These are phyloP conservation scores for Scopulariopsis brevicaulis DNA, from an alignment of 2,329 filamentous ascomycete species.

Conservation along the genomic window DNA sequence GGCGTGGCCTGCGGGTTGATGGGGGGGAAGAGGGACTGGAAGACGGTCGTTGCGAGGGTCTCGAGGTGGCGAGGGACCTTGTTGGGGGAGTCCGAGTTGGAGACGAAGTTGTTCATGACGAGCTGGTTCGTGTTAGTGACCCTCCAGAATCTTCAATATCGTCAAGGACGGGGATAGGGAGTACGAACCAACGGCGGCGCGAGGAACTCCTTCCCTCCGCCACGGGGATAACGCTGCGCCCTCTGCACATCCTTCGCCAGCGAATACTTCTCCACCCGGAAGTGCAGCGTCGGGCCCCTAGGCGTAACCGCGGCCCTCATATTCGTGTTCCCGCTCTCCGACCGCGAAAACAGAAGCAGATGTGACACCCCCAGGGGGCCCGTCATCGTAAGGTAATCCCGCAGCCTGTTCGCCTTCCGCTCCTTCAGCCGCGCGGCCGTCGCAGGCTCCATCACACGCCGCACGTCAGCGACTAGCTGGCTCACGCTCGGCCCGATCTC, in stretches of 20 bases:
- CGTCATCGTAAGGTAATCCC: slow-evolving; percentile 92
- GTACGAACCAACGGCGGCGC: slow-evolving; percentile 63
- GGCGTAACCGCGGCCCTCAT: slow-evolving; percentile 79
- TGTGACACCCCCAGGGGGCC: slow-evolving; percentile 90
- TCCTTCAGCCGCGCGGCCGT: slow-evolving; percentile 86
- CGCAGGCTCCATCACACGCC: slow-evolving; percentile 89
- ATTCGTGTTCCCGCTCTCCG: slow-evolving; percentile 83
- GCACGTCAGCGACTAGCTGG: slow-evolving; percentile 84
- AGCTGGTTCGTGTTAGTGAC: slow-evolving; percentile 33
- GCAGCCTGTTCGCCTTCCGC: slow-evolving; percentile 73
- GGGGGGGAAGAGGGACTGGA: slow-evolving; percentile 90
- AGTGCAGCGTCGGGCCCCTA: slow-evolving; percentile 84
- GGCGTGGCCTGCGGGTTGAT: slow-evolving; percentile 89
- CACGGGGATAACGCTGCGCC: slow-evolving; percentile 71
- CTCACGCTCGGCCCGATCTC: slow-evolving; percentile 86
- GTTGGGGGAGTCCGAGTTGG: slow-evolving; percentile 38
- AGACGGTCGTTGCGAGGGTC: slow-evolving; percentile 82
- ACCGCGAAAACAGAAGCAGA: slow-evolving; percentile 85
- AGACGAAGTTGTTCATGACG: slow-evolving; percentile 93
- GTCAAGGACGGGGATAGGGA: not conserved
- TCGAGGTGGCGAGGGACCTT: slow-evolving; percentile 91
- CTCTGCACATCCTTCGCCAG: slow-evolving; percentile 82
- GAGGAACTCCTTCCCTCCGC: slow-evolving; percentile 74
- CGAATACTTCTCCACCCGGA: slow-evolving; percentile 89
- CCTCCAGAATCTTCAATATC: not conserved